Base-by-base conservation (phyloP, 169 alveolate genomes). In the Plasmodium vinckei region DNA sequence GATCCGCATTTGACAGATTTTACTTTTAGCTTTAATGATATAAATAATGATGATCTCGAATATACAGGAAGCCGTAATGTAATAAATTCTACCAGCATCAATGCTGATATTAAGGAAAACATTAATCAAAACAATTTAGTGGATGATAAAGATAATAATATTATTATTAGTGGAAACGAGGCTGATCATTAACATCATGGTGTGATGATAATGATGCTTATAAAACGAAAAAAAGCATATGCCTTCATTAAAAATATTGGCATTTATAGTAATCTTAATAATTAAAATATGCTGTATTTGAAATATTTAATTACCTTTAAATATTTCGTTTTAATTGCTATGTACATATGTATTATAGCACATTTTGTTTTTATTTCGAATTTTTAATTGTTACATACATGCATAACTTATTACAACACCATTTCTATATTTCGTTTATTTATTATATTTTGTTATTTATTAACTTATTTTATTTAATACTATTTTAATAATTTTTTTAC, bases 1-100 rank as follows among this genome's bases (percentile, higher is more conserved):
- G 91, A 67, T 54, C 88, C 75, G 5, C 88, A 84, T 54, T 46
- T 82, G 46, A 61, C 90, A 10, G 90, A 82, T 70, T 82, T 82
- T 61, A 72, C 90, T 15, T 82, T 82, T 39, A 82, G 86, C 56
- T 82, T 82, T 70, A 82, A 68, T 46, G 90, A 82, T 25, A 54
- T 67, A 54, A 67, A 82, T 47, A 27, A 19, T 56, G 90, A 82
- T 21, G 63, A 65, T 47, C 57, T 10, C n/a, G 59, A 12, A 51
- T 51, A 57, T 27, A 19, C 39, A 70, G 42, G 17, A 15, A 13
- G 9, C 27, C 51, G 25, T 49, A 17, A 13, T 5, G 15, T 25
- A 25, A n/a, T 63, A 63, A 56, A 33, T 33, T 33, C 42, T 33
- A 33, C 42, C 42, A 33, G 5, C 42, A 4, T 5, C 42, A 33